Evolutionary conservation across 2,329 filamentous ascomycete genomes (phyloP).

Genomic region (Didymella arachidicola): DNA sequence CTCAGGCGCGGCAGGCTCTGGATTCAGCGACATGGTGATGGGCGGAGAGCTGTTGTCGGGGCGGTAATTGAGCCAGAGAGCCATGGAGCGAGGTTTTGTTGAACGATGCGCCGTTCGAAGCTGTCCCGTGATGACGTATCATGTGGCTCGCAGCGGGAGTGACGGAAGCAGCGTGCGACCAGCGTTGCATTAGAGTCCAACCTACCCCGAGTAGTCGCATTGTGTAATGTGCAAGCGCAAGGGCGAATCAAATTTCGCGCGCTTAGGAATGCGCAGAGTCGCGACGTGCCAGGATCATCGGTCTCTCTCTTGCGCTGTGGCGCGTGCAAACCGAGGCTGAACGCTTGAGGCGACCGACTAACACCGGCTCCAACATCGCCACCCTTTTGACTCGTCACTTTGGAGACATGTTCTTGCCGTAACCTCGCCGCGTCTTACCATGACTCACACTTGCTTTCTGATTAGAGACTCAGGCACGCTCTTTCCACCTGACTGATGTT

Average conservation of each 20-base stretch:
- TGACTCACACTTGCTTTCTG: slow-evolving; percentile 20
- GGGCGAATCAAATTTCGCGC: slow-evolving; percentile 5
- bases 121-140: slow-evolving; percentile 32
- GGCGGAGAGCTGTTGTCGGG: slow-evolving; percentile 16
- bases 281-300: slow-evolving; percentile 5
- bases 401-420: slow-evolving; percentile 27
- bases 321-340: slow-evolving; percentile 27
- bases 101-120: slow-evolving; percentile 30
- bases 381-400: slow-evolving; percentile 35
- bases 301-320: slow-evolving; percentile 19
- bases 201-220: neutral
- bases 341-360: slow-evolving; percentile 15
- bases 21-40: slow-evolving; percentile 51
- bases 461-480: neutral
- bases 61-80: slow-evolving; percentile 19
- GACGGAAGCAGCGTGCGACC: slow-evolving; percentile 20
- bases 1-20: slow-evolving; percentile 52
- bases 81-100: slow-evolving; percentile 31
- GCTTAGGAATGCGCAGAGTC: neutral
- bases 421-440: slow-evolving; percentile 18
- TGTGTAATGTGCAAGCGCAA: neutral
- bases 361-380: slow-evolving; percentile 19
- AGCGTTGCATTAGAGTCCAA: slow-evolving; percentile 3
- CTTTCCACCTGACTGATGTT: slow-evolving; percentile 6
- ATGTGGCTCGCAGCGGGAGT: slow-evolving; percentile 15